Conservation (phyloP, 176 grass and related monocot species). For the Poa pratensis region DNA sequence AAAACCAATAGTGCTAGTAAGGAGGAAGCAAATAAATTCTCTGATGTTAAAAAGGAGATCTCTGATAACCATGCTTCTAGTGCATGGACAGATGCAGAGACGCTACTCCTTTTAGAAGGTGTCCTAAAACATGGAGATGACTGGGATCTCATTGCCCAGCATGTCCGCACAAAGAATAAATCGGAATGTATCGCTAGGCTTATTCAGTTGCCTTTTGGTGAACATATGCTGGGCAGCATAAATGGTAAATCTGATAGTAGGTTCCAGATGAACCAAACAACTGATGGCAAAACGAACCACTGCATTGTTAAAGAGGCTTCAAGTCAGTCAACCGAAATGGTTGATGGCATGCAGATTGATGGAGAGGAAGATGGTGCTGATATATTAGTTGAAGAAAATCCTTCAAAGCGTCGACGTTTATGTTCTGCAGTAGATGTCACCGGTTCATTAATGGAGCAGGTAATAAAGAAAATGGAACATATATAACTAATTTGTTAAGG, state of each 20-base stretch:
- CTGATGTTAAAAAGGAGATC: slow-evolving; percentile 37
- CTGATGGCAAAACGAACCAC: slow-evolving; percentile 50
- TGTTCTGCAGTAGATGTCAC: slow-evolving; percentile 59
- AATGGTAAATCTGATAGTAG: slow-evolving; percentile 66
- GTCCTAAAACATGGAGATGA: slow-evolving; percentile 98
- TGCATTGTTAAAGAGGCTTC: slow-evolving; percentile 48
- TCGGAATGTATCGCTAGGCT: slow-evolving; percentile 93
- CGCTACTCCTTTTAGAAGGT: slow-evolving; percentile 92
- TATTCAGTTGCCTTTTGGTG: slow-evolving; percentile 92
- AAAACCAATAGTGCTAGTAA: slow-evolving; percentile 53
- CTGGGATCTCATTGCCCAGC: slow-evolving; percentile 95
- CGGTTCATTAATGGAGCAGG: slow-evolving; percentile 84
- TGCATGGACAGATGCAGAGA: slow-evolving; percentile 91
- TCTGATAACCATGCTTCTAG: slow-evolving; percentile 35
- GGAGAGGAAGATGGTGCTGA: slow-evolving; percentile 55
- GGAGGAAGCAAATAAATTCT: slow-evolving; percentile 47
- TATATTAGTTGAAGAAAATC: slow-evolving; percentile 59
- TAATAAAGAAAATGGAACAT: slow-evolving; percentile 34
- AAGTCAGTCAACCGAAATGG: slow-evolving; percentile 48
- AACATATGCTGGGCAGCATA: slow-evolving; percentile 76
- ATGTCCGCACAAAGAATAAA: slow-evolving; percentile 94
- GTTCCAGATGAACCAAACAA: slow-evolving; percentile 46
- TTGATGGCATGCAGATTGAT: slow-evolving; percentile 59
- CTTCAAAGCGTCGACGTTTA: slow-evolving; percentile 63
- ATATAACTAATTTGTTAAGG: background rate